These are phyloP conservation scores for Botrytis deweyae DNA, from an alignment of 2,329 filamentous ascomycete genomes.

Conservation along the genomic window DNA sequence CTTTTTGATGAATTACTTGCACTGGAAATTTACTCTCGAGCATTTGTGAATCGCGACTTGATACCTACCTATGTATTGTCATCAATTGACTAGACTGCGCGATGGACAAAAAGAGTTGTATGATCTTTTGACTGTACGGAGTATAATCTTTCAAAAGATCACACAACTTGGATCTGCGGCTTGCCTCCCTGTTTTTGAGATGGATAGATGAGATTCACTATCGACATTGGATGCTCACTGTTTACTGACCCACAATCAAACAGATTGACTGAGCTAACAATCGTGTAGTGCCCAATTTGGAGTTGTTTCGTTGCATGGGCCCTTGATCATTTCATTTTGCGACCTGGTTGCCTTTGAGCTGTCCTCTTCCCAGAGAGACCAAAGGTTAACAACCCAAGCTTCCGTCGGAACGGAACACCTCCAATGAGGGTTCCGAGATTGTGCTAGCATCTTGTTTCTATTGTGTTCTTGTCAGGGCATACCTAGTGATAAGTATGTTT, in stretches of 20 bases:
- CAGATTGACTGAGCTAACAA: not conserved
- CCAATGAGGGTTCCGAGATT: not conserved
- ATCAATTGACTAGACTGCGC: not conserved
- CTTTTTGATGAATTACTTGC: not conserved
- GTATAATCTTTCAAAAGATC: not conserved
- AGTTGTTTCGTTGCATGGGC: not conserved
- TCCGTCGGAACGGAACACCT: not conserved
- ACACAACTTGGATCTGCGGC: not conserved
- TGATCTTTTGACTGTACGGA: not conserved
- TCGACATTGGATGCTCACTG: not conserved
- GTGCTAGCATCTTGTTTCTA: not conserved
- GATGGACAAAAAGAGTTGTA: not conserved
- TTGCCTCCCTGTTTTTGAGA: not conserved
- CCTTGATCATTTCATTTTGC: not conserved
- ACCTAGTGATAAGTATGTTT: not conserved
- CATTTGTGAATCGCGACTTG: not conserved
- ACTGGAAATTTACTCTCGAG: not conserved
- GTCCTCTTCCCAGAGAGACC: not conserved
- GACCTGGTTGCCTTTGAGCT: not conserved
- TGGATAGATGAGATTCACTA: not conserved
- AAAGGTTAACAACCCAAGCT: not conserved
- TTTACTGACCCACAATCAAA: not conserved
- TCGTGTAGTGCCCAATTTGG: not conserved
- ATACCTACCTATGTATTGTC: not conserved
- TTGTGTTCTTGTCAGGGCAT: not conserved